A percentile compares a stretch with the other conserved stretches of the same genome.
Conservation (phyloP, 345 rosid genomes). For the Populus euphratica region DNA sequence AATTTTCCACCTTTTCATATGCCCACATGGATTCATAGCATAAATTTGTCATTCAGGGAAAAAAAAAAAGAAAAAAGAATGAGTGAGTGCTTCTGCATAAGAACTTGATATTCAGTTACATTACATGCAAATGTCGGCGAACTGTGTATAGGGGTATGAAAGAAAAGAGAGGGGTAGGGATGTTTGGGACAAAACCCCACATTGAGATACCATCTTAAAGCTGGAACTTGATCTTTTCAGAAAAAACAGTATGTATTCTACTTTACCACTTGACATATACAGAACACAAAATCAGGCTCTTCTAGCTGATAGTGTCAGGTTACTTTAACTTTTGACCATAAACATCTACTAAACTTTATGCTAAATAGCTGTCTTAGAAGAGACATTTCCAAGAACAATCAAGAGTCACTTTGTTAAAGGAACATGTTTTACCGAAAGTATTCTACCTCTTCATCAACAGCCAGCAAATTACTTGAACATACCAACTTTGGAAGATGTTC, state of each 20-base stretch:
- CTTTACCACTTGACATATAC: neutral
- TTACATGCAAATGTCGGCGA: neutral
- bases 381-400: neutral
- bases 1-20: neutral
- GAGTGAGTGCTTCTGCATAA: neutral
- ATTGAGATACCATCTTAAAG: slow-evolving; percentile 1
- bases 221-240: neutral
- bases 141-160: neutral
- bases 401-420: neutral
- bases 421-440: neutral
- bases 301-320: neutral
- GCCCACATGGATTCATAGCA: neutral
- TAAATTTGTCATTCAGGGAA: neutral
- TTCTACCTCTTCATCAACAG: neutral
- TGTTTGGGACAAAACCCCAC: neutral
- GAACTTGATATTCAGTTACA: neutral
- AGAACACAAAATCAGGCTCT: neutral
- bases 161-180: neutral
- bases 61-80: neutral
- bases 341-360: neutral
- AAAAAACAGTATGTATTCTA: neutral
- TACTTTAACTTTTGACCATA: neutral
- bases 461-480: neutral
- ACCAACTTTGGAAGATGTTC: neutral
- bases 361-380: neutral